These are phyloP conservation scores for Clavariopsis aquatica DNA, from an alignment of 495 filamentous ascomycete genomes.

Conservation along the genomic window DNA sequence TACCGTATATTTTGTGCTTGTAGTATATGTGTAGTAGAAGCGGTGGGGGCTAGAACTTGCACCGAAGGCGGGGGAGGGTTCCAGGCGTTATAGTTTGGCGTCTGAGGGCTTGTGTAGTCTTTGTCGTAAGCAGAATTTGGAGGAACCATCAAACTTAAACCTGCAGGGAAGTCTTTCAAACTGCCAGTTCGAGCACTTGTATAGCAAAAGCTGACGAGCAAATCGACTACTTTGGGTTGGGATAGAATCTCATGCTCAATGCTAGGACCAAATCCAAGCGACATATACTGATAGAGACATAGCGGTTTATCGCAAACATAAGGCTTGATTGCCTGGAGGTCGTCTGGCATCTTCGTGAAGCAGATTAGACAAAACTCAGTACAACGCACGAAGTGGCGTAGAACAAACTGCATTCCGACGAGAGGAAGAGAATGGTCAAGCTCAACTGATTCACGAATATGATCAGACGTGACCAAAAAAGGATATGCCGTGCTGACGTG, in stretches of 20 bases:
- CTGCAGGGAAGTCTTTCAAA: constrained; percentile 65
- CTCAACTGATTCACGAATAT: constrained; percentile 26
- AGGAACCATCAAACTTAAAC: constrained; percentile 71
- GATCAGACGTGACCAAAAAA: constrained; percentile 42
- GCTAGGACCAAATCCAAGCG: constrained; percentile 79
- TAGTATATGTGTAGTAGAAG: not conserved
- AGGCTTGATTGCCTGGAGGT: constrained; percentile 84
- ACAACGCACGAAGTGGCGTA: constrained; percentile 79
- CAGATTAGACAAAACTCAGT: constrained; percentile 89
- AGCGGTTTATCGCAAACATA: constrained; percentile 82
- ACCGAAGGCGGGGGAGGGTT: too few relatives aligned
- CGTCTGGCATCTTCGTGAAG: constrained; percentile 67
- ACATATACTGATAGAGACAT: constrained; percentile 90
- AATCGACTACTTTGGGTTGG: constrained; percentile 81
- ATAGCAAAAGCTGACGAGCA: constrained; percentile 83
- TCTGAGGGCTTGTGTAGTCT: constrained; percentile 2
- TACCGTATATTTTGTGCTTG: constrained; percentile 35
- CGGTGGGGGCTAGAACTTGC: not conserved
- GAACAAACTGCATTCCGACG: constrained; percentile 73
- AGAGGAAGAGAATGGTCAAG: constrained; percentile 62
- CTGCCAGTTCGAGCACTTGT: constrained; percentile 50
- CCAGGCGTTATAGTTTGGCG: not conserved
- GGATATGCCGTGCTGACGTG: constrained; percentile 35
- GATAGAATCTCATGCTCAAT: constrained; percentile 81
- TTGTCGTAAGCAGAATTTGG: constrained; percentile 15